These are phyloP conservation scores for Moringa oleifera DNA, from an alignment of 345 rosid species.

Conservation along the genomic window DNA sequence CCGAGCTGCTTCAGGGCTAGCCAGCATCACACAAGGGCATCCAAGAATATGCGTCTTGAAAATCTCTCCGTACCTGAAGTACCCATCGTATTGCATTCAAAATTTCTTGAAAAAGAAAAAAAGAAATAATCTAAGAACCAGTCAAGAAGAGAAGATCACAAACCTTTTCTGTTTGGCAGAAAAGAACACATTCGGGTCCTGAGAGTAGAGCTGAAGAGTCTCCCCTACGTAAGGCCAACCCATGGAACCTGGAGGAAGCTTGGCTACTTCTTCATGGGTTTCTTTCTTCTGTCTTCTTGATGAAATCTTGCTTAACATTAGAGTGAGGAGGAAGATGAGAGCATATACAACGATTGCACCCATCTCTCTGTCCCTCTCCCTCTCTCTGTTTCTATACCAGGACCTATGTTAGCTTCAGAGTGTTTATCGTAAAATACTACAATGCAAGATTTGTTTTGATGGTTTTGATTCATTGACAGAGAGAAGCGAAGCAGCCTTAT, in stretches of 20 bases:
- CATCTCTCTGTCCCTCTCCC: background rate
- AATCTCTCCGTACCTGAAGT: slow-evolving; percentile 69
- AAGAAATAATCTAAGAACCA: too few relatives aligned
- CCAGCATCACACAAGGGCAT: slow-evolving; percentile 89
- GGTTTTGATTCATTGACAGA: slow-evolving; percentile 9
- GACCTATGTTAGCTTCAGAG: background rate
- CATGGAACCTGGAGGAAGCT: slow-evolving; percentile 88
- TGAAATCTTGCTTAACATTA: background rate
- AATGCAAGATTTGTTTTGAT: slow-evolving; percentile 1
- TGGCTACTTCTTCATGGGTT: slow-evolving; percentile 17
- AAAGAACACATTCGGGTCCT: slow-evolving; percentile 72
- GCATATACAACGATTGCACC: slow-evolving; percentile 16
- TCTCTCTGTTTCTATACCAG: background rate
- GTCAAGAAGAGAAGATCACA: too few relatives aligned
- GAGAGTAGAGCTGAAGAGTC: slow-evolving; percentile 75
- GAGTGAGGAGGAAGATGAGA: slow-evolving; percentile 21
- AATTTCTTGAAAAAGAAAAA: too few relatives aligned
- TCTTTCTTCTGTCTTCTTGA: slow-evolving; percentile 17
- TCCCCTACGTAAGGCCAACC: slow-evolving; percentile 87
- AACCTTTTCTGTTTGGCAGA: slow-evolving; percentile 59
- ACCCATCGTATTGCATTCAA: too few relatives aligned
- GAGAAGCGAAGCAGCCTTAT: slow-evolving; percentile 12
- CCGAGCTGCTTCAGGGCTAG: slow-evolving; percentile 82
- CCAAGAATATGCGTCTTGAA: slow-evolving; percentile 90
- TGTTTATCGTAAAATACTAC: background rate